phyloP scores from a whole-genome alignment of 2,329 filamentous ascomycete species.

The Verticillium longisporum region DNA sequence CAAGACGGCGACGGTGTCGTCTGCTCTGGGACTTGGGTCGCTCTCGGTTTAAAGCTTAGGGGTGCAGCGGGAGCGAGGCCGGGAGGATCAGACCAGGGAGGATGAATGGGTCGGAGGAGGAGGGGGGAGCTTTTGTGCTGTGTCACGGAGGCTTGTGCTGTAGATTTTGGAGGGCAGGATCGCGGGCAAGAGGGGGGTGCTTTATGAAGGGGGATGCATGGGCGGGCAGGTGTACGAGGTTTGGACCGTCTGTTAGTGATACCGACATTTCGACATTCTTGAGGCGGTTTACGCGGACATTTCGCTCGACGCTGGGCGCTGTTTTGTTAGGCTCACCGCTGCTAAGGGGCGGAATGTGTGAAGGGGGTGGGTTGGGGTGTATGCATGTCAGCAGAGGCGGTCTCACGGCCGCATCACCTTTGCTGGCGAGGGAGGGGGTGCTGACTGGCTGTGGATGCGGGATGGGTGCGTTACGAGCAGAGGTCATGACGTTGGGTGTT shows the following conservation, averaged over 20 bases:
- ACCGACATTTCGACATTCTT: not conserved
- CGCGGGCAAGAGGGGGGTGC: not conserved
- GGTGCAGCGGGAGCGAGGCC: not conserved
- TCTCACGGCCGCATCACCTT: not conserved
- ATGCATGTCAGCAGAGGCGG: not conserved
- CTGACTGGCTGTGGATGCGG: not conserved
- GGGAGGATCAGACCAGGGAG: not conserved
- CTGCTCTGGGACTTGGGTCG: not conserved
- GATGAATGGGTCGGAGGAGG: not conserved
- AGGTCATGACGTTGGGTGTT: not conserved
- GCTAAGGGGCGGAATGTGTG: not conserved
- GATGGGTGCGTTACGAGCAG: not conserved
- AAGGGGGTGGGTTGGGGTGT: not conserved
- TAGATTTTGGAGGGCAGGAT: not conserved
- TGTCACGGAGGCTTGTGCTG: not conserved
- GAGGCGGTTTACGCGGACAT: not conserved
- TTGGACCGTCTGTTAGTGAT: not conserved
- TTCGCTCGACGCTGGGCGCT: not conserved
- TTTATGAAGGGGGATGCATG: not conserved
- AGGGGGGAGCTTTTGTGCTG: not conserved
- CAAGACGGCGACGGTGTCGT: not conserved
- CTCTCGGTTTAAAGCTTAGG: not conserved
- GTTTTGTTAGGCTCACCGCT: not conserved
- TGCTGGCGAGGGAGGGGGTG: not conserved
- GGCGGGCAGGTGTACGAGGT: not conserved